These are phyloP conservation scores for Penicillium daleae DNA, from an alignment of 495 filamentous ascomycete species.

Conservation along the genomic window DNA sequence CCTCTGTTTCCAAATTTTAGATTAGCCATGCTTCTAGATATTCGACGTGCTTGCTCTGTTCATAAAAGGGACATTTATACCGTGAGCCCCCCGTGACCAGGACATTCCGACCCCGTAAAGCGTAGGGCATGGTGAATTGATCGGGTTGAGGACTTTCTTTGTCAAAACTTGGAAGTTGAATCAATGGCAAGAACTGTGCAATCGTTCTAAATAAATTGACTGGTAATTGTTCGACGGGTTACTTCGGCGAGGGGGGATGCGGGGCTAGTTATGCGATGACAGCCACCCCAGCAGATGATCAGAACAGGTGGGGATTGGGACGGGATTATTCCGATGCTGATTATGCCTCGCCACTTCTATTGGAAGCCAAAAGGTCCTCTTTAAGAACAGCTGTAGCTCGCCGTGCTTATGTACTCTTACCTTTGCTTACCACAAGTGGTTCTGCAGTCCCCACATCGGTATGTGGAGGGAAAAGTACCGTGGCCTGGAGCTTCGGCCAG, in stretches of 20 bases:
- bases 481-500: background rate
- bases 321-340: constrained; percentile 18
- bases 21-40: constrained; percentile 9
- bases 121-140: constrained; percentile 58
- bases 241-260: constrained; percentile 11
- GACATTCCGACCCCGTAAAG: constrained; percentile 63
- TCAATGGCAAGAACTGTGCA: background rate
- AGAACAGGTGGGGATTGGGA: background rate
- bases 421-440: background rate
- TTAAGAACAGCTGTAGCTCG: background rate
- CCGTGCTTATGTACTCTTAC: background rate
- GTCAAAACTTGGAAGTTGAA: background rate
- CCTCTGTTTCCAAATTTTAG: constrained; percentile 46
- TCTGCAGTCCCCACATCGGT: constrained; percentile 7
- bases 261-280: constrained; percentile 10
- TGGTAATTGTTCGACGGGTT: background rate
- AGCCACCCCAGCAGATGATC: background rate
- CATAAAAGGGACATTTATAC: constrained; percentile 37
- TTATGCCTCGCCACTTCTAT: background rate
- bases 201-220: background rate
- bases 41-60: background rate
- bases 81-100: constrained; percentile 72
- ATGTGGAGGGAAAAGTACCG: constrained; percentile 12
- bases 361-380: background rate
- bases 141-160: background rate